Base-by-base conservation (phyloP, 345 rosid genomes). In the Abelmoschus esculentus region DNA sequence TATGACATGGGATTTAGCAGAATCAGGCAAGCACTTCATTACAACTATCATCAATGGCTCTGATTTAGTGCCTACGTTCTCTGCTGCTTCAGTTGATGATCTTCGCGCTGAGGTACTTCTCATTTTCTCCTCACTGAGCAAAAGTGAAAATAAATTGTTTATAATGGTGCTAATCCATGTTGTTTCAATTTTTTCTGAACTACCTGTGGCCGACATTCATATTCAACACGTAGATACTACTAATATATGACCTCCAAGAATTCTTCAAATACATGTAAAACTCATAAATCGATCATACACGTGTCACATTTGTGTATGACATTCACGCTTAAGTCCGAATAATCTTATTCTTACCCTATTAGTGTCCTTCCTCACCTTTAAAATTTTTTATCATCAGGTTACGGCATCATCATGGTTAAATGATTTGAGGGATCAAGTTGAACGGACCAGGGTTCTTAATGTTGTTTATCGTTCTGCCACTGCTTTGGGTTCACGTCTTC, bases 1-100 rank as follows among this genome's bases (percentile, higher is more conserved):
- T 78, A 87, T 96, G 98, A 96, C 99, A 42, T 96, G 96, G 97
- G 99, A 96, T 62, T 85, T 96, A 81, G 98, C 99, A 63, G 99
- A 96, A 77, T 96, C 99, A 64, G 99, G 99, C 74, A 96, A 89
- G 80, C 87, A 85, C 68, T 96, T 92, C 74, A 84, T 87, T 58
- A 85, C 96, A 32, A 87, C 96, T 34, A 75, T 87, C 59, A 78
- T 96, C 54, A 92, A 92, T 76, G 99, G 99, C 52, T 92, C 96
- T 60, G 99, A 96, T 83, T 73, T 92, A 66, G 99, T 96, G 71
- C 98, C 98, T 56, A 89, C 98, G 59, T 96, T 89, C 75, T 96
- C 99, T 68, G 75, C 98, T 67, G 81, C 92, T 74, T 90, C 99
- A 47, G 75, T 96, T 28, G 99, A 96, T 76, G 91, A 89, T 81